phyloP scores from a whole-genome alignment of 495 filamentous ascomycete species.

The Penicillium tannophilum region DNA sequence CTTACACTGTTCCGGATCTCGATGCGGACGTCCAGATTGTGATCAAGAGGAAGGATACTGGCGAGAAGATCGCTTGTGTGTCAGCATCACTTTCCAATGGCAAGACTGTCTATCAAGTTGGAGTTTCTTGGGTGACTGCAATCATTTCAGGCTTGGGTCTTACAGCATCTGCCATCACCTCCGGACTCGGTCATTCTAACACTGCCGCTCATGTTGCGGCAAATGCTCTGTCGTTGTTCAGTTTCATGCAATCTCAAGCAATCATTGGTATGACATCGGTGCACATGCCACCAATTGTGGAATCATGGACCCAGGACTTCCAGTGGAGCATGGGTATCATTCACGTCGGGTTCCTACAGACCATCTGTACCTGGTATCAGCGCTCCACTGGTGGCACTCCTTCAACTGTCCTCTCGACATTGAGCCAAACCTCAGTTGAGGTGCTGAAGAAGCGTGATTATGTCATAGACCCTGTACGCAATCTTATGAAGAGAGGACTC shows the following conservation, averaged over 20 bases:
- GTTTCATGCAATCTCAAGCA: conserved; percentile 96
- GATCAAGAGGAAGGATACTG: conserved; percentile 67
- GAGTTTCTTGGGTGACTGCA: conserved; percentile 86
- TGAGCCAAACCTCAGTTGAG: conserved; percentile 78
- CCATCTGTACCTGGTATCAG: conserved; percentile 94
- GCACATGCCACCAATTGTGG: conserved; percentile 84
- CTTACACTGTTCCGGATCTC: conserved; percentile 88
- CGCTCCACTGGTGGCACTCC: conserved; percentile 88
- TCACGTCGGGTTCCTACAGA: conserved; percentile 80
- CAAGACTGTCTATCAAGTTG: conserved; percentile 87
- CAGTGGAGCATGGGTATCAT: conserved; percentile 99
- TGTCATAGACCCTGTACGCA: conserved; percentile 39
- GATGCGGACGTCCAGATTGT: conserved; percentile 83
- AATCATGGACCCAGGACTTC: conserved; percentile 97
- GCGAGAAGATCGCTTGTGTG: conserved; percentile 76
- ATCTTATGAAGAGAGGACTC: conserved; percentile 48
- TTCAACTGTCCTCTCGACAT: conserved; percentile 72
- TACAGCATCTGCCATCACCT: conserved; percentile 78
- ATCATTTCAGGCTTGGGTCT: conserved; percentile 84
- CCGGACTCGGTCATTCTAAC: conserved; percentile 87
- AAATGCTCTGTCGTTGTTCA: conserved; percentile 88
- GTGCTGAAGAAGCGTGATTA: conserved; percentile 58
- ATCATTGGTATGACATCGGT: conserved; percentile 88
- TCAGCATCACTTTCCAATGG: conserved; percentile 89
- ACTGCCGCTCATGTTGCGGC: conserved; percentile 94